These are phyloP conservation scores for Fusarium sp. DNA, from an alignment of 2,329 filamentous ascomycete species.

Conservation along the genomic window DNA sequence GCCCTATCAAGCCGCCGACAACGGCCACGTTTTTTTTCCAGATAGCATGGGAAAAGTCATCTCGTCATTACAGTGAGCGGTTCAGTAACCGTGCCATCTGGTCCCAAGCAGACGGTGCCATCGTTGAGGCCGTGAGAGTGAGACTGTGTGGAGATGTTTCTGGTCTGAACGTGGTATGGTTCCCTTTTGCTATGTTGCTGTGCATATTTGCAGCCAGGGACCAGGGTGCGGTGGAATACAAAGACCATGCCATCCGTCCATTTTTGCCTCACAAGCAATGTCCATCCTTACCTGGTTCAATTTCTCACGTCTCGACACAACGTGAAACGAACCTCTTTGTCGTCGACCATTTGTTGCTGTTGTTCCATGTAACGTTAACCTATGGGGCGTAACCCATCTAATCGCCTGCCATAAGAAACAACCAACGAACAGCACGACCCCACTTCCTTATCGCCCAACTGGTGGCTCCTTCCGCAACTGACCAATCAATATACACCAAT, in stretches of 20 bases:
- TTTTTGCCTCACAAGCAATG: conserved; percentile 17
- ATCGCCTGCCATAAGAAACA: conserved; percentile 29
- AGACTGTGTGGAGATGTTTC: conserved; percentile 28
- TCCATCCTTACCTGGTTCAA: conserved; percentile 34
- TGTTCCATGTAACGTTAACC: conserved; percentile 45
- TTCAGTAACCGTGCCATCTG: conserved; percentile 20
- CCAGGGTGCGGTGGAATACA: conserved; percentile 29
- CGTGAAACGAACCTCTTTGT: conserved; percentile 25
- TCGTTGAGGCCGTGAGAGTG: conserved; percentile 17
- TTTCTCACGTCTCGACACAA: conserved; percentile 26
- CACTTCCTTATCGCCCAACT: conserved; percentile 7
- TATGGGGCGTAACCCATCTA: conserved; percentile 17
- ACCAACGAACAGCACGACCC: conserved; percentile 9
- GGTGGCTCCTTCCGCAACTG: not conserved
- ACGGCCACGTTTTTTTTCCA: conserved; percentile 34
- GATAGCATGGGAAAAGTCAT: conserved; percentile 16
- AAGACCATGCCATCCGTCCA: conserved; percentile 34
- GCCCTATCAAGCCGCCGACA: conserved; percentile 31
- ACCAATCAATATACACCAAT: conserved; percentile 33
- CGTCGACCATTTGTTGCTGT: conserved; percentile 11
- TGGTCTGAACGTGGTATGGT: conserved; percentile 20
- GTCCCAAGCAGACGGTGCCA: conserved; percentile 28
- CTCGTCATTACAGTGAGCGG: conserved; percentile 22
- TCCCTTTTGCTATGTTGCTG: conserved; percentile 23
- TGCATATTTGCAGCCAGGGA: conserved; percentile 24